Percentiles rank a stretch among this genome's conserved stretches.
phyloP scores from a whole-genome alignment of 371 early-diverging fungal genomes.

The Basidiobolus meristosporus region DNA sequence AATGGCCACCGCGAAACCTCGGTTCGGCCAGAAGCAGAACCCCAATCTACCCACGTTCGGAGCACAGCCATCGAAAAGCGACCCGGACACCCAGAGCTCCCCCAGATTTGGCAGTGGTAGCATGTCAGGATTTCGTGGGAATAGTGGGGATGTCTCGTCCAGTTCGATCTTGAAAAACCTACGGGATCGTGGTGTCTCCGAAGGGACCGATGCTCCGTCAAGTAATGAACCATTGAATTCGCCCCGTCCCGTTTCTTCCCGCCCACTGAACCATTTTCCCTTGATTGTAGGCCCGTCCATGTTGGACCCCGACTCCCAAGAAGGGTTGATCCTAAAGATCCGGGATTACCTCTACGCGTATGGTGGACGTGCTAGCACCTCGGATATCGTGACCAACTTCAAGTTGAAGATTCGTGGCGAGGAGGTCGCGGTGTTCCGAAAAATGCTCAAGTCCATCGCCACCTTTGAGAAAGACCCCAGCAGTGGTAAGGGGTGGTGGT shows the following conservation, averaged over 20 bases:
- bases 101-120: not conserved
- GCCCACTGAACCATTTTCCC: too few species aligned
- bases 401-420: conserved; percentile 18
- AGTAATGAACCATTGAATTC: too few species aligned
- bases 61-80: not conserved
- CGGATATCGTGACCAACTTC: conserved; percentile 24
- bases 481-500: conserved; percentile 21
- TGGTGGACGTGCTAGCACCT: conserved; percentile 21
- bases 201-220: conserved; percentile 8
- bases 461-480: conserved; percentile 14
- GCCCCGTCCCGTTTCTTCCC: too few species aligned
- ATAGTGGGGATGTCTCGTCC: not conserved
- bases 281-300: too few species aligned
- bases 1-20: not conserved
- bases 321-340: conserved; percentile 24
- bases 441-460: conserved; percentile 46
- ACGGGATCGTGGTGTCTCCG: conserved; percentile 2
- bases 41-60: not conserved
- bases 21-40: not conserved
- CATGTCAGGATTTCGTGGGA: not conserved
- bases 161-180: not conserved
- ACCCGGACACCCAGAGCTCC: not conserved
- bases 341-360: conserved; percentile 21
- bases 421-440: conserved; percentile 30
- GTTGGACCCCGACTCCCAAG: too few species aligned